phyloP scores from a whole-genome alignment of 2,329 filamentous ascomycete species.

The Penicillium fuscoglaucum region DNA sequence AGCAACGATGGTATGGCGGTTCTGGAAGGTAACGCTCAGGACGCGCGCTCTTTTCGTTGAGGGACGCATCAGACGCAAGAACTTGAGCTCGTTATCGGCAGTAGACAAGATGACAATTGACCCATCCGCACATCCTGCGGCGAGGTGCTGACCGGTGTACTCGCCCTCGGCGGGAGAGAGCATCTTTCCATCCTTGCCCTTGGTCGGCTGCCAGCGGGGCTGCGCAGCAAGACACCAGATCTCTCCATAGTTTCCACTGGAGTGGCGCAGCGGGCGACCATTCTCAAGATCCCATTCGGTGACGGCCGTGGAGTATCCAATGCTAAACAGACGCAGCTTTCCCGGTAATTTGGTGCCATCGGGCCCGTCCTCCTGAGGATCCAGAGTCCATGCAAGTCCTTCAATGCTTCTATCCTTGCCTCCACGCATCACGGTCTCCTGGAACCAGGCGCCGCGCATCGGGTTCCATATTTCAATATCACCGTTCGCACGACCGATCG shows the following conservation, averaged over 20 bases:
- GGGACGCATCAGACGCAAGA: conserved; percentile 73
- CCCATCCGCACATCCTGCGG: conserved; percentile 88
- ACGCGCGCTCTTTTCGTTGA: conserved; percentile 84
- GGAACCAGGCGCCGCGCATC: conserved; percentile 76
- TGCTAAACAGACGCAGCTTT: conserved; percentile 86
- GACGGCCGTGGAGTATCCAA: conserved; percentile 86
- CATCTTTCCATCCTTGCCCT: conserved; percentile 39
- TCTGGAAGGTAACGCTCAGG: conserved; percentile 87
- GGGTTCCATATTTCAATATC: conserved; percentile 99
- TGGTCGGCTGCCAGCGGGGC: conserved; percentile 56
- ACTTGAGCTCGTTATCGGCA: conserved; percentile 77
- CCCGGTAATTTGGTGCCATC: conserved; percentile 64
- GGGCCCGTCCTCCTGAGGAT: conserved; percentile 65
- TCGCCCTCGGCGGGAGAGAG: conserved; percentile 40
- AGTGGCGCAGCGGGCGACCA: conserved; percentile 74
- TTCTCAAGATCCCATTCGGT: conserved; percentile 93
- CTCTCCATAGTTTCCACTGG: conserved; percentile 89
- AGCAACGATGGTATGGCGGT: conserved; percentile 76
- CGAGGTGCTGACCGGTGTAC: conserved; percentile 62
- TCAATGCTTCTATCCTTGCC: conserved; percentile 86
- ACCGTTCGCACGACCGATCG: conserved; percentile 88
- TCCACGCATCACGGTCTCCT: conserved; percentile 82
- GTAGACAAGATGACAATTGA: conserved; percentile 85
- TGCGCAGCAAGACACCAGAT: conserved; percentile 96
- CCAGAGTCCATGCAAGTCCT: conserved; percentile 86